phyloP scores from a whole-genome alignment of 2,329 filamentous ascomycete genomes.

The Botrytis tulipae region DNA sequence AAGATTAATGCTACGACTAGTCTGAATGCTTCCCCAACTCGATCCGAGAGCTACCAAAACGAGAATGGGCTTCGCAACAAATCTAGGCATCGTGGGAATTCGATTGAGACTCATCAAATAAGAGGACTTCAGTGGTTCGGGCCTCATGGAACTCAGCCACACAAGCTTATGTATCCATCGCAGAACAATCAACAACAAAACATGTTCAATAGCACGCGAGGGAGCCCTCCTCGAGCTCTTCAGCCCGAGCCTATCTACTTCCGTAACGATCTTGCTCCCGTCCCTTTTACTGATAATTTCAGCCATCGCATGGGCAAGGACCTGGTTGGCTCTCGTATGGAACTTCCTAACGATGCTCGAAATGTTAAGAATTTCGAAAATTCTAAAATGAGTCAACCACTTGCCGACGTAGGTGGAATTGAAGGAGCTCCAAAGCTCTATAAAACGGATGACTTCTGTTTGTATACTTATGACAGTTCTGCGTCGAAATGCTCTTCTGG shows the following conservation, averaged over 20 bases:
- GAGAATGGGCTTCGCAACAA: not conserved
- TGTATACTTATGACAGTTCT: not conserved
- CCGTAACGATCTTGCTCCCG: slow-evolving; percentile 11
- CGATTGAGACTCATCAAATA: not conserved
- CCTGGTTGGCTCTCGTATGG: not conserved
- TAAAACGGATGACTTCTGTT: not conserved
- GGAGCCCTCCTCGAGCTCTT: not conserved
- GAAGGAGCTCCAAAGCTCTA: slow-evolving; percentile 9
- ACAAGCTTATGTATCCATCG: not conserved
- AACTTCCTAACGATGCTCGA: slow-evolving; percentile 18
- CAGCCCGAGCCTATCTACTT: slow-evolving; percentile 21
- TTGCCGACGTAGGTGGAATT: not conserved
- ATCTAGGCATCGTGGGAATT: not conserved
- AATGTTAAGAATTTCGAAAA: not conserved
- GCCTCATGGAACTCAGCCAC: not conserved
- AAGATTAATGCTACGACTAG: not conserved
- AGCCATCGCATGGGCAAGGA: not conserved
- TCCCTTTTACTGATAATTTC: not conserved
- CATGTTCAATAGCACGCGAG: not conserved
- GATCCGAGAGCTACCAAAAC: not conserved
- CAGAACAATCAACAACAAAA: not conserved
- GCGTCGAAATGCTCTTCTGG: not conserved
- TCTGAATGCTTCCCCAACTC: not conserved
- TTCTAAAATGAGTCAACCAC: not conserved
- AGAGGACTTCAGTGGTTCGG: not conserved